Evolutionary conservation across 495 filamentous ascomycete species (phyloP).

Genomic region (Pyrenopolyporus hunteri): DNA sequence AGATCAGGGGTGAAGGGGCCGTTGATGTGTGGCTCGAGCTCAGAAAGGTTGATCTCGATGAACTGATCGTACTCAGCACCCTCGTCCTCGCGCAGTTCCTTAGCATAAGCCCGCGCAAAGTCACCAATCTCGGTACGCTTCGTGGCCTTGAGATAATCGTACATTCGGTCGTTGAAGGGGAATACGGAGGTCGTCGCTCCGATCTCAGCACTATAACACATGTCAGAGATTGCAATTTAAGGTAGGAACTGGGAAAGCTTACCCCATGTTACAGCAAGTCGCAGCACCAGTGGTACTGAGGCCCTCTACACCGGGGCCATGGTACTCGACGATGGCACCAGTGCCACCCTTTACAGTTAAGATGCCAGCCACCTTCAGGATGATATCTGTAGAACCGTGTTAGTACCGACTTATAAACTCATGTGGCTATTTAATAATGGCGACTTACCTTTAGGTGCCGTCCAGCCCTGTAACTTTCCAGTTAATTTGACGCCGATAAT

Average conservation of each 20-base stretch:
- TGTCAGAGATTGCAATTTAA: not conserved
- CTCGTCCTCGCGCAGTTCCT: constrained; percentile 87
- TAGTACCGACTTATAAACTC: not conserved
- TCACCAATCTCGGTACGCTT: constrained; percentile 91
- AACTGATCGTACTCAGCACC: constrained; percentile 97
- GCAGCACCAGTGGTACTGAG: constrained; percentile 68
- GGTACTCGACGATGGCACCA: constrained; percentile 95
- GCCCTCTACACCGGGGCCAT: constrained; percentile 80
- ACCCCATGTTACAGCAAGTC: constrained; percentile 78
- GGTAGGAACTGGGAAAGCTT: constrained; percentile 16
- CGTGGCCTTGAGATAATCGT: constrained; percentile 92
- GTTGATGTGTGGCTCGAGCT: constrained; percentile 98
- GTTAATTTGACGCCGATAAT: constrained; percentile 95
- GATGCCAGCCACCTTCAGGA: constrained; percentile 96
- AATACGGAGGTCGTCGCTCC: constrained; percentile 98
- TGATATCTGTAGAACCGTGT: constrained; percentile 69
- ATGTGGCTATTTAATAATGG: not conserved
- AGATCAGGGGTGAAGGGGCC: constrained; percentile 99
- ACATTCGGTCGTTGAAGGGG: constrained; percentile 97
- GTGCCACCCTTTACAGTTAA: constrained; percentile 98
- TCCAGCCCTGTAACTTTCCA: constrained; percentile 90
- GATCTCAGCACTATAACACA: constrained; percentile 69
- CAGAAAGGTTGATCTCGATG: constrained; percentile 91
- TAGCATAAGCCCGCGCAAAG: constrained; percentile 81
- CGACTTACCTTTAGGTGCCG: constrained; percentile 77